Base-by-base conservation (phyloP, 306 rosid species). In the Cicer yamashitae region DNA sequence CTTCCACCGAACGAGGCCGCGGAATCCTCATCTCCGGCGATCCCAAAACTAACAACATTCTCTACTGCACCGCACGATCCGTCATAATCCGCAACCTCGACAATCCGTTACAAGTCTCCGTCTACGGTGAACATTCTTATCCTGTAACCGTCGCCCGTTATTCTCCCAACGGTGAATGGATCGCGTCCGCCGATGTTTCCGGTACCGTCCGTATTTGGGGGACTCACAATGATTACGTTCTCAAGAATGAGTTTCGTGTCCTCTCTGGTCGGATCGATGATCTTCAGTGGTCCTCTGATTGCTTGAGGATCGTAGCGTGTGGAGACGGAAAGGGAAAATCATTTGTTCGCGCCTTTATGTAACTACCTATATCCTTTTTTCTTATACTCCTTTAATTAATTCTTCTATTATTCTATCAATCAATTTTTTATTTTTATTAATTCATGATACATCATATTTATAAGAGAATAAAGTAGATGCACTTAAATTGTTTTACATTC, bases 121-220 rank as follows among this genome's bases (percentile, higher is more conserved):
- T 90, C 51, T 94, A 94, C 64, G 89, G 91, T 18, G 97, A 94
- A 77, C 98, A 94, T 61, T 91, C 86, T 10, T 94, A 94, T 67
- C 99, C 93, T 0, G 96, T 87, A 52, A 92, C 98, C 46, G 96
- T 94, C 39, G 97, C 99, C 0, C 82, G 98, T 2, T 92, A 86
- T 80, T 94, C 99, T 1, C 99, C 99, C 1, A 94, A 92, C 71
- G 96, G 91, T 53, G 96, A 94, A 82, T 94, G 99, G 99, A 92
- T 94, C 85, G 97, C 99, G 38, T 90, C 97, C 3, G 97, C 97
- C 2, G 99, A 96, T 52, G 91, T 96, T 17, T 92, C 96, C 52
- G 98, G 98, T 52, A 74, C 85, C 14, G 81, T 94, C 57, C 87
- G 96, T 70, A 84, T 94, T 39, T 94, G 98, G 99, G 99, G 97